Evolutionary conservation across 2,329 filamentous ascomycete genomes (phyloP), one percentile per base, ranked within the genome.

Genomic region (Purpureocillium lavendulum): DNA sequence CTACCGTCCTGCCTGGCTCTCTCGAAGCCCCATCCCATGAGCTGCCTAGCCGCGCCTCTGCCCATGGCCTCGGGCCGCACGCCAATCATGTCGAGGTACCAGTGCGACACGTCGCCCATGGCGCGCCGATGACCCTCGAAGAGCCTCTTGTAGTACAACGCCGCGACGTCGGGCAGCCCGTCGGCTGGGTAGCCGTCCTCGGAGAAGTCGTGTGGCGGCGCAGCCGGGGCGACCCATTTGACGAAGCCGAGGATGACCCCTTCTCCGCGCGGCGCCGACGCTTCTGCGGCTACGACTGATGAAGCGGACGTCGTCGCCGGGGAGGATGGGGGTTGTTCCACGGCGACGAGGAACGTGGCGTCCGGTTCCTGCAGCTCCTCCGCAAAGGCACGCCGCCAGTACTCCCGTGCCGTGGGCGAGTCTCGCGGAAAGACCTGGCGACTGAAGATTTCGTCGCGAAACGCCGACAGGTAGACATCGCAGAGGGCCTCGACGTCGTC

Each of bases 1-100:
- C 58, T 45, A 0, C 62, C 57, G 2, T 60, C 62, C 5, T 52
- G 56, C 47, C 75, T 71, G 1, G 70, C 69, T 43, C 55, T 58
- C 18, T 61, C 52, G 7, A 67, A 42, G 0, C 73, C 73, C 69
- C 69, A 77, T 18, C 53, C 51, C 30, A 77, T 47, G 16, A 77
- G 39, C 24, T 54, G 51, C 12, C 58, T 58, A 0, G 63, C 70
- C 0, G 65, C 62, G 0, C 73, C 73, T 30, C 56, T 62, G 1
- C 72, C 63, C 50, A 71, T 69, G 43, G 59, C 60, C 14, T 58
- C 61, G 3, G 53, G 55, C 33, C 58, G 53, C 10, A 68, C 69
- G 3, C 59, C 66, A 3, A 76, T 49, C 7, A 74, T 47, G 45
- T 72, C 70, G 9, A 77, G 56, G 44, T 64, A 69, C 57, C 65